A percentile compares a stretch with the other conserved stretches of the same genome.
phyloP scores from a whole-genome alignment of 805 yeast species.

The Nakazawaea holstii region DNA sequence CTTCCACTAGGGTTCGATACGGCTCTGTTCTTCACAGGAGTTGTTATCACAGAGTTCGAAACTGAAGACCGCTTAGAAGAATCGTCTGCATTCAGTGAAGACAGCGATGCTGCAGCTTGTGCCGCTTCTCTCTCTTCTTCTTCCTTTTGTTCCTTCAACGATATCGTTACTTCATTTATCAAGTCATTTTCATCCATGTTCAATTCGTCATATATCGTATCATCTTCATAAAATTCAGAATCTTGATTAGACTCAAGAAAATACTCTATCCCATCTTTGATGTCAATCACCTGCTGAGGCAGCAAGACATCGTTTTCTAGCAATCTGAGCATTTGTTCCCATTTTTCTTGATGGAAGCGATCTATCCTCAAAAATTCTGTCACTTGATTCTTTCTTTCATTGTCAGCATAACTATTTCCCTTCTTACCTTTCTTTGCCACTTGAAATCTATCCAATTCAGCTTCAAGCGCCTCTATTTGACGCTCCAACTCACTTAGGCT shows the following conservation, averaged over 20 bases:
- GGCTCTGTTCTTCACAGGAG: constrained; percentile 1
- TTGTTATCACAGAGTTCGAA: not conserved
- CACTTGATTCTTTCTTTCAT: constrained; percentile 48
- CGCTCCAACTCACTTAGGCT: constrained; percentile 75
- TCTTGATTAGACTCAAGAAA: constrained; percentile 93
- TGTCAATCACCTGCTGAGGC: constrained; percentile 67
- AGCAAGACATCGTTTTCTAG: constrained; percentile 78
- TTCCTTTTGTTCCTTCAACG: constrained; percentile 13
- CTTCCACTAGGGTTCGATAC: not conserved
- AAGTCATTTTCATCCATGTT: constrained; percentile 52
- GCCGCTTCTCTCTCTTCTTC: constrained; percentile 10
- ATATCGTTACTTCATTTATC: constrained; percentile 13
- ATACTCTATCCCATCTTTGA: constrained; percentile 86
- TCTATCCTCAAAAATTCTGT: constrained; percentile 69
- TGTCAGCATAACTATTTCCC: constrained; percentile 43
- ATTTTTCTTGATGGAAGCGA: constrained; percentile 67
- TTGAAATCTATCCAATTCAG: constrained; percentile 53
- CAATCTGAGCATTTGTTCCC: constrained; percentile 73
- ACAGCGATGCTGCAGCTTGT: not conserved
- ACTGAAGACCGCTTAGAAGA: not conserved
- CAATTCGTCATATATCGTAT: constrained; percentile 83
- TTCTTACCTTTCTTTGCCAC: constrained; percentile 45
- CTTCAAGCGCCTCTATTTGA: constrained; percentile 77
- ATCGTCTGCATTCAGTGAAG: not conserved
- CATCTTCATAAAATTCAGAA: constrained; percentile 90